A percentile compares a stretch with the other conserved stretches of the same genome.
Evolutionary conservation across 179 eudicot genomes (phyloP).

Genomic region (Silene coronaria): DNA sequence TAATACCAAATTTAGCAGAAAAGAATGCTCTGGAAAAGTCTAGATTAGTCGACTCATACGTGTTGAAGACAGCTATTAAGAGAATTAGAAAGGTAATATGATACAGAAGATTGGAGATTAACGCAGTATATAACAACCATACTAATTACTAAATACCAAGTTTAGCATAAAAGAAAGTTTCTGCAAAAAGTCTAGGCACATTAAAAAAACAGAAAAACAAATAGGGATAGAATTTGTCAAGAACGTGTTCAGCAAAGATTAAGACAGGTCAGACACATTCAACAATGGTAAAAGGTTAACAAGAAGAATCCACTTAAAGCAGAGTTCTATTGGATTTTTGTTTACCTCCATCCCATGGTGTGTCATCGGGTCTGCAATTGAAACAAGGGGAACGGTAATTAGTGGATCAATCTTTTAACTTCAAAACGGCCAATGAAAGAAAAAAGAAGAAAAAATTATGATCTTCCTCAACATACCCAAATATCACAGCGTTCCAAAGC

Average conservation of each 20-base stretch:
- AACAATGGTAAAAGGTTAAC: neutral
- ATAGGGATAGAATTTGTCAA: neutral
- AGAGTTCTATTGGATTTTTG: neutral
- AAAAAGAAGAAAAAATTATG: neutral
- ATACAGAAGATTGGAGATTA: neutral
- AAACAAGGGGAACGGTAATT: slow-evolving; percentile 5
- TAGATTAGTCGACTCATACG: neutral
- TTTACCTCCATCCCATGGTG: slow-evolving; percentile 85
- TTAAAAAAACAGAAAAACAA: neutral
- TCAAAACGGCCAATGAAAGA: neutral
- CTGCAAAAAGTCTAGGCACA: neutral
- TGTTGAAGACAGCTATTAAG: neutral
- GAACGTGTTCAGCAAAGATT: neutral
- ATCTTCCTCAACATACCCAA: slow-evolving; percentile 45
- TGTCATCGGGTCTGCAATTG: slow-evolving; percentile 71
- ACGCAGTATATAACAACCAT: neutral
- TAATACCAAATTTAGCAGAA: neutral
- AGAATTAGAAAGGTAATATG: neutral
- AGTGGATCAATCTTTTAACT: slow-evolving; percentile 1
- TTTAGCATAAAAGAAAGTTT: neutral
- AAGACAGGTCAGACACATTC: neutral
- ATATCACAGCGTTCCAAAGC: slow-evolving; percentile 89
- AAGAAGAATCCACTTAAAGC: neutral
- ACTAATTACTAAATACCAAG: slow-evolving; percentile 1
- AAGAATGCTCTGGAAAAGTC: neutral